Percentiles rank a stretch among this genome's conserved stretches.
Conservation (phyloP, 306 rosid species). For the Benincasa hispida region DNA sequence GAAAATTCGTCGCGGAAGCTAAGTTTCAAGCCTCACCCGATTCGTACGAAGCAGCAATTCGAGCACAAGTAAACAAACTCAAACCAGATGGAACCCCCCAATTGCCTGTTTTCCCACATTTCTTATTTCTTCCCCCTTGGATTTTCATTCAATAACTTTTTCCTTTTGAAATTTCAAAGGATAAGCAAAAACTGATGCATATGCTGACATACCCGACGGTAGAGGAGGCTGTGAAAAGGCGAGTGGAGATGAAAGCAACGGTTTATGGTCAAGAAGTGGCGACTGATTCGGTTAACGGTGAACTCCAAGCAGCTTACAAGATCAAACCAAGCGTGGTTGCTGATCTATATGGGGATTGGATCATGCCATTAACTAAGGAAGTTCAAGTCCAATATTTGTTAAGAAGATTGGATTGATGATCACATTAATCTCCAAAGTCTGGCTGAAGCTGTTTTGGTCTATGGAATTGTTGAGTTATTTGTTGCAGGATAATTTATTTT, state of each 20-base stretch:
- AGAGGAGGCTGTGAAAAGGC: slow-evolving; percentile 52
- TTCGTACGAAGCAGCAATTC: slow-evolving; percentile 51
- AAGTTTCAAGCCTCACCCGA: slow-evolving; percentile 68
- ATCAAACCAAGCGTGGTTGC: slow-evolving; percentile 71
- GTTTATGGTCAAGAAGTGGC: slow-evolving; percentile 67
- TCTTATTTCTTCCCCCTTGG: neutral
- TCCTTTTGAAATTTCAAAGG: slow-evolving; percentile 31
- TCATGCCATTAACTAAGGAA: slow-evolving; percentile 95
- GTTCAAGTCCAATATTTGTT: slow-evolving; percentile 79
- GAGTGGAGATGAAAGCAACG: slow-evolving; percentile 71
- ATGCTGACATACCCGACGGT: slow-evolving; percentile 60
- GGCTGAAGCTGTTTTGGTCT: neutral
- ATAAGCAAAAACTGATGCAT: slow-evolving; percentile 60
- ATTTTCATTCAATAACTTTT: slow-evolving; percentile 2
- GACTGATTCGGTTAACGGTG: slow-evolving; percentile 19
- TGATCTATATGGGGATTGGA: slow-evolving; percentile 77
- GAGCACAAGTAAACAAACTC: slow-evolving; percentile 45
- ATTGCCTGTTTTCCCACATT: neutral
- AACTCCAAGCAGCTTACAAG: slow-evolving; percentile 43
- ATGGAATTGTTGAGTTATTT: neutral
- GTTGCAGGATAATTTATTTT: neutral
- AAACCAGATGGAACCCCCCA: neutral
- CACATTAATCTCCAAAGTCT: neutral
- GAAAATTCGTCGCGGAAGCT: slow-evolving; percentile 85
- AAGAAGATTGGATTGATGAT: slow-evolving; percentile 74